phyloP scores from a whole-genome alignment of 2,329 filamentous ascomycete species.

The Aureobasidium sp. region DNA sequence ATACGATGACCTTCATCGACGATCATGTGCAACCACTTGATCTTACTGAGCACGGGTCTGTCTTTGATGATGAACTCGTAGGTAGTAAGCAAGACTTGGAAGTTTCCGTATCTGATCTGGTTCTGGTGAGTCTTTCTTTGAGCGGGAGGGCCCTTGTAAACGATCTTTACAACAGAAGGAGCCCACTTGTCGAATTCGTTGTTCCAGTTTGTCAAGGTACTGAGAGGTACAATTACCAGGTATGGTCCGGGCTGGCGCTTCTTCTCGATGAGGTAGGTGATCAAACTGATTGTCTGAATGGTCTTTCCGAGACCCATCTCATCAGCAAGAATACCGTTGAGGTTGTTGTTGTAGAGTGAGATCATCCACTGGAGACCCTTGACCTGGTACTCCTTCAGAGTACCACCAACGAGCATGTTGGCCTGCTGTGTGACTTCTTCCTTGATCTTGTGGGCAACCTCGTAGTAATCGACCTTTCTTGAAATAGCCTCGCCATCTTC shows the following conservation, averaged over 20 bases:
- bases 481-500: conserved; percentile 58
- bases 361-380: conserved; percentile 99
- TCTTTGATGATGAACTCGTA: conserved; percentile 99
- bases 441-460: conserved; percentile 90
- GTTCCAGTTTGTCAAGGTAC: conserved; percentile 98
- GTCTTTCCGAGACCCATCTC: conserved; percentile 99
- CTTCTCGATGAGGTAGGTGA: conserved; percentile 93
- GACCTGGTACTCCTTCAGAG: conserved; percentile 92
- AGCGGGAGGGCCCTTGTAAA: conserved; percentile 93
- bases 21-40: conserved; percentile 99
- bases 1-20: conserved; percentile 99
- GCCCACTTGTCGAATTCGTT: conserved; percentile 99
- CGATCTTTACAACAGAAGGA: conserved; percentile 73
- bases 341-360: conserved; percentile 98
- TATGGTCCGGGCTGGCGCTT: conserved; percentile 90
- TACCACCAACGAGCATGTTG: conserved; percentile 79
- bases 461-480: conserved; percentile 95
- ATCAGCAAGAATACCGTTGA: conserved; percentile 96
- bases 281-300: conserved; percentile 95
- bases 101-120: conserved; percentile 86
- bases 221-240: conserved; percentile 91
- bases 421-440: conserved; percentile 84
- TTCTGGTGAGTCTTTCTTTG: conserved; percentile 84
- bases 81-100: conserved; percentile 93
- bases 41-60: conserved; percentile 86